Base-by-base conservation (phyloP, 768 basidiomycete species). In the Kwoniella pini region DNA sequence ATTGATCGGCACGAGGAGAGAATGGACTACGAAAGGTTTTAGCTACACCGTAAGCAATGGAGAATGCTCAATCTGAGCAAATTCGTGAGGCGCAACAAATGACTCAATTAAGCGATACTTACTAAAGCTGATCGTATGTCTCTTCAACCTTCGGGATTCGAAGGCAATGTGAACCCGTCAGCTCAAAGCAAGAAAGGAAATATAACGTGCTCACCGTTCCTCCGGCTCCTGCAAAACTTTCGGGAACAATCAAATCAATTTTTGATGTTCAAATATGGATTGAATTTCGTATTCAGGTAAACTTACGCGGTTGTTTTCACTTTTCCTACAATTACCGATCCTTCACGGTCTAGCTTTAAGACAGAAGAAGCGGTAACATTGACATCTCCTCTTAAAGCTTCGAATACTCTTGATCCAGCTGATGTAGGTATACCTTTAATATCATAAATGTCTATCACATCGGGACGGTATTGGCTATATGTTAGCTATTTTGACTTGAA, bases 251-350 rank as follows among this genome's bases (percentile, higher is more conserved):
- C n/a, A n/a, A n/a, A n/a, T n/a, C n/a, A n/a, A n/a, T n/a, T n/a
- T n/a, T n/a, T n/a, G n/a, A n/a, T n/a, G n/a, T n/a, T n/a, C n/a
- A n/a, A n/a, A n/a, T n/a, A n/a, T n/a, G n/a, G n/a, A n/a, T n/a
- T n/a, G n/a, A n/a, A n/a, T n/a, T n/a, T n/a, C n/a, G n/a, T n/a
- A n/a, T n/a, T n/a, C n/a, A n/a, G n/a, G n/a, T n/a, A n/a, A n/a
- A 60, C 69, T 28, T 52, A 74, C 50, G 50, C 42, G 3, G 58
- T 57, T 2, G 82, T 82, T 57, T 83, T 83, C 7, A 82, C 82
- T 69, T 85, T 86, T 33, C 84, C 84, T 1, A 86, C 80, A 62
- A 85, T 74, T 11, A 81, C 74, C 17, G 83, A 82, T 22, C 85
- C 85, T 38, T 81, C 79, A 49, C 80, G 78, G 28, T 84, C 65